These are phyloP conservation scores for Achlya hypogyna DNA, from an alignment of 352 stramenopile genomes.

Conservation along the genomic window DNA sequence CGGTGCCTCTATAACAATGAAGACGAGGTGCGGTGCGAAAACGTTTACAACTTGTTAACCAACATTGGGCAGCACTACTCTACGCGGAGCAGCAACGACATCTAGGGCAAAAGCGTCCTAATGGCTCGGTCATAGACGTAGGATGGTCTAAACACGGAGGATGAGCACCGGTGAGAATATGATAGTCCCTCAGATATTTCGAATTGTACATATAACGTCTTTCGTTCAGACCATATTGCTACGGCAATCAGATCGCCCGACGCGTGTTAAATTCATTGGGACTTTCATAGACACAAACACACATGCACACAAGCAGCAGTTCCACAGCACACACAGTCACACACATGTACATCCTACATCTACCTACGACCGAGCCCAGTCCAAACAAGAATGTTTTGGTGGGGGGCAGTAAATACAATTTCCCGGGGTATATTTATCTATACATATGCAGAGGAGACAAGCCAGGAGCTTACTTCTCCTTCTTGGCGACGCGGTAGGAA, in stretches of 20 bases:
- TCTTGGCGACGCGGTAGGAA: conserved; percentile 92
- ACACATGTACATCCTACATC: neutral
- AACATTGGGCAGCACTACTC: no score
- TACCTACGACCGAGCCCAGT: conserved; percentile 3
- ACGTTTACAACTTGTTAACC: no score
- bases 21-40: no score
- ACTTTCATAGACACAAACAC: neutral
- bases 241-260: conserved; percentile 20
- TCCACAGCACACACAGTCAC: neutral
- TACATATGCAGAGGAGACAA: conserved; percentile 5
- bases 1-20: no score
- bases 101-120: no score
- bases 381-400: neutral
- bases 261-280: conserved; percentile 11
- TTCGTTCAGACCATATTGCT: conserved; percentile 20
- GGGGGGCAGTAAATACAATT: conserved; percentile 10
- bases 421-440: conserved; percentile 19
- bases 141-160: neutral
- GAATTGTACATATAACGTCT: conserved; percentile 19
- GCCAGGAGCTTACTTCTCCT: conserved; percentile 72
- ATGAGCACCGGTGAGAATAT: neutral
- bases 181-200: conserved; percentile 19
- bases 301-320: neutral
- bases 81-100: no score
- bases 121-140: neutral